phyloP scores from a whole-genome alignment of 2,329 filamentous ascomycete genomes.

The Aspergillus floridensis region DNA sequence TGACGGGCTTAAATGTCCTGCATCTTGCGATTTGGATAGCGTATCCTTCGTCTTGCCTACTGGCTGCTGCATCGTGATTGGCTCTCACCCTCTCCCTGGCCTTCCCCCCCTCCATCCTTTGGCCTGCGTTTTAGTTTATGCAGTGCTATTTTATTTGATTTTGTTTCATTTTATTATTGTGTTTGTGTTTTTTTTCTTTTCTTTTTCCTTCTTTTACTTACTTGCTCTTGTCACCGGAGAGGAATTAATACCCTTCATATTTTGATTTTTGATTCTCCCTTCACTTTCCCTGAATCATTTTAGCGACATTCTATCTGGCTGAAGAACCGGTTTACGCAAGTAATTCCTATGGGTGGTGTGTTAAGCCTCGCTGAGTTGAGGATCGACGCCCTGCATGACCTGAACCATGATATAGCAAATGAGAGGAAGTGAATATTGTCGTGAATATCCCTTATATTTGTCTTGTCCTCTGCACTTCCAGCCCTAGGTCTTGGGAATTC shows the following conservation, averaged over 20 bases:
- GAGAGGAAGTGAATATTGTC: constrained; percentile 39
- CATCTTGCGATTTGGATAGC: constrained; percentile 12
- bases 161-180: no score
- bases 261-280: not conserved
- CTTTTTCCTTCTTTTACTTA: not conserved
- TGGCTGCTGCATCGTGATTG: constrained; percentile 17
- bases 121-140: constrained; percentile 2
- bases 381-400: constrained; percentile 49
- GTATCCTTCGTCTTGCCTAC: constrained; percentile 4
- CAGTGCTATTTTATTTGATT: not conserved
- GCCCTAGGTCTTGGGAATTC: constrained; percentile 11
- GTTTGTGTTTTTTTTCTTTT: no score
- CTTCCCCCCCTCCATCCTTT: constrained; percentile 20
- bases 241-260: not conserved
- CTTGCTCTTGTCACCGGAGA: not conserved
- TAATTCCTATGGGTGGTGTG: constrained; percentile 28
- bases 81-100: constrained; percentile 26
- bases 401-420: constrained; percentile 45
- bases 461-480: constrained; percentile 18
- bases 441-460: constrained; percentile 36
- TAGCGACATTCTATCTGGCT: constrained; percentile 7
- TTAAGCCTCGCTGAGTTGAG: constrained; percentile 39
- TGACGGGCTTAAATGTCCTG: constrained; percentile 1
- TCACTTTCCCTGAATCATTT: not conserved
- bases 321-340: constrained; percentile 19